phyloP scores from a whole-genome alignment of 306 rosid species.

The Oxytropis ochrocephala region DNA sequence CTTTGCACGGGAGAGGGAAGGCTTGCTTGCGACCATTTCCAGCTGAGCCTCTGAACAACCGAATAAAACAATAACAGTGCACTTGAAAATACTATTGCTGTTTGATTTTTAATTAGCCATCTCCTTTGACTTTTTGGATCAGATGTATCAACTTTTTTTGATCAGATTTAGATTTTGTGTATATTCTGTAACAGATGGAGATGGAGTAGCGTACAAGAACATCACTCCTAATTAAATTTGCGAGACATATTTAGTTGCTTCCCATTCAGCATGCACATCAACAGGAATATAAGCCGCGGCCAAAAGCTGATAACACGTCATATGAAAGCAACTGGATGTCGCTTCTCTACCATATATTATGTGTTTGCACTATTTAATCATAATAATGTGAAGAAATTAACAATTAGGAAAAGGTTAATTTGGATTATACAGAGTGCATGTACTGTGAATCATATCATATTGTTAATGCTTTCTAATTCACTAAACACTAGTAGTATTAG shows the following conservation, averaged over 20 bases:
- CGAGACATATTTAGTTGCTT: constrained; percentile 22
- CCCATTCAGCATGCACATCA: constrained; percentile 33
- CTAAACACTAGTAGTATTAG: constrained; percentile 4
- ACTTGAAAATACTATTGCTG: not conserved
- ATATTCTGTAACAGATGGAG: too few relatives aligned
- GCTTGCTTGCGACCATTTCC: too few relatives aligned
- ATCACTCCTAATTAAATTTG: not conserved
- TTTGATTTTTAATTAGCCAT: not conserved
- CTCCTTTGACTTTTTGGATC: too few relatives aligned
- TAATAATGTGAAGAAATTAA: not conserved
- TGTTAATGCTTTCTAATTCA: constrained; percentile 34
- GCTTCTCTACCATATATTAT: not conserved
- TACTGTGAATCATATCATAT: constrained; percentile 1
- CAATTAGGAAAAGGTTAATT: not conserved
- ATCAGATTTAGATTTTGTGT: too few relatives aligned
- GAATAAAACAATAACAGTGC: not conserved
- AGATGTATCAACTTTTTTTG: too few relatives aligned
- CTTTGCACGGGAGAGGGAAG: too few relatives aligned
- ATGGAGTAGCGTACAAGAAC: too few relatives aligned
- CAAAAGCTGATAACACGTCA: not conserved
- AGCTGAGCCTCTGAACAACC: not conserved
- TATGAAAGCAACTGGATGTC: constrained; percentile 1
- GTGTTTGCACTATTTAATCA: constrained; percentile 4
- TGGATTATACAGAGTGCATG: not conserved
- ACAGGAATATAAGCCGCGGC: not conserved